Evolutionary conservation across 176 grass and related monocot genomes (phyloP), one percentile per base, ranked within the genome.

Genomic region (Dactylis glomerata): DNA sequence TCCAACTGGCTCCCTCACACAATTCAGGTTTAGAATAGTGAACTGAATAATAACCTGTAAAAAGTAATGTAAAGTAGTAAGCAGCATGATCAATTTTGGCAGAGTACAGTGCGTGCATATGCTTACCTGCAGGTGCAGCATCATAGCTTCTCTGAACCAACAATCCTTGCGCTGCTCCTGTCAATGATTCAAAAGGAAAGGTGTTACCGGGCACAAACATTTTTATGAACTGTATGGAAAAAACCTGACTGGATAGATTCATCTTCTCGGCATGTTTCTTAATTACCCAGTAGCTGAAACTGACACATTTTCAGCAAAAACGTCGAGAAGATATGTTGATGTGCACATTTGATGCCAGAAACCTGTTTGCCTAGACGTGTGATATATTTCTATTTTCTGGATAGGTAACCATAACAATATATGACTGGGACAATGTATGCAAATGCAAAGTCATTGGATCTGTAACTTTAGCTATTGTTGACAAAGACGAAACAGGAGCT

Each of bases 371-470:
- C 58, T 36, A 68, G 50, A 76, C 12, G 1, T 36, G 40, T 74
- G 74, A 79, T 36, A 17, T 81, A 3, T 75, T 71, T 46, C 5
- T 71, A 16, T 24, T 88, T 75, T 74, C 37, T 81, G 71, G 37
- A 37, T 59, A 92, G 83, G 82, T 93, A 73, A 84, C 59, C 71
- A 84, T 98, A 88, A 90, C 87, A 81, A 87, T 98, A 75, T 95
- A 98, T 76, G 93, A 93, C 66, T 98, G 96, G 96, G 93, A 98
- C 83, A 89, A 49, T 30, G 36, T 77, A 84, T 90, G 96, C 78
- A 92, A 98, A 93, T 90, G 83, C 81, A 92, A 93, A 90, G 78
- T 95, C 62, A 87, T 95, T 67, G 96, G 96, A 54, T 92, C 93
- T 78, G 88, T 89, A 78, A 88, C 83, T 75, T 56, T 96, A 81